Evolutionary conservation across 2,329 filamentous ascomycete species (phyloP).

Genomic region (Aspergillus luchuensis): DNA sequence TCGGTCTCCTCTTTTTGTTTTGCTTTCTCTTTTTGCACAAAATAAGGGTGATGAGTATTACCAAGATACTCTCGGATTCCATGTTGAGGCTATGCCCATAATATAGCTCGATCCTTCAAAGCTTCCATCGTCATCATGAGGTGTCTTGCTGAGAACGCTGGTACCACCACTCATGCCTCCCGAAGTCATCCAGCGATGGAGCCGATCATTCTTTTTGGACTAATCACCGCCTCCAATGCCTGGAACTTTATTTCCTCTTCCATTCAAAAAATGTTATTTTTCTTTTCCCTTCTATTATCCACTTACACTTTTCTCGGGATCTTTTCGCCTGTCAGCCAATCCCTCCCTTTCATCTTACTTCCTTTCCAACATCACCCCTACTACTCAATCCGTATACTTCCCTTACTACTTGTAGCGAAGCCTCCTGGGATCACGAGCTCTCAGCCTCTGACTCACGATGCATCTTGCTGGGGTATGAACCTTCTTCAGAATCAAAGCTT

Average conservation of each 20-base stretch:
- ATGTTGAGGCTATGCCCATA: neutral
- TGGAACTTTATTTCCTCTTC: constrained; percentile 11
- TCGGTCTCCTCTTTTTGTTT: too few species aligned
- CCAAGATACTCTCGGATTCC: neutral
- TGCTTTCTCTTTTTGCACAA: too few species aligned
- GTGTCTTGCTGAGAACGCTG: constrained; percentile 9
- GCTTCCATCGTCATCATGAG: constrained; percentile 19
- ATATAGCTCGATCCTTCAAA: neutral
- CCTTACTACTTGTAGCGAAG: neutral
- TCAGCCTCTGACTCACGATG: constrained; percentile 1
- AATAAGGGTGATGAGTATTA: too few species aligned
- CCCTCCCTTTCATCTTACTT: neutral
- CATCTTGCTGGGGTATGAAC: too few species aligned
- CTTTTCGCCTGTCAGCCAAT: neutral
- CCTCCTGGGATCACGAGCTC: neutral
- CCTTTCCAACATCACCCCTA: neutral
- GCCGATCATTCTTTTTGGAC: constrained; percentile 1
- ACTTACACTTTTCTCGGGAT: neutral
- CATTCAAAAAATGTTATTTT: neutral
- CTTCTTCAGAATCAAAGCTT: too few species aligned
- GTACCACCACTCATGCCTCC: constrained; percentile 1
- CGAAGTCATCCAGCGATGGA: neutral
- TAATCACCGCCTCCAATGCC: neutral
- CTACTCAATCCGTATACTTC: too few species aligned
- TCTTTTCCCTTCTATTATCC: neutral